Conservation (phyloP, 495 filamentous ascomycete genomes). For the Daldinia concentrica region DNA sequence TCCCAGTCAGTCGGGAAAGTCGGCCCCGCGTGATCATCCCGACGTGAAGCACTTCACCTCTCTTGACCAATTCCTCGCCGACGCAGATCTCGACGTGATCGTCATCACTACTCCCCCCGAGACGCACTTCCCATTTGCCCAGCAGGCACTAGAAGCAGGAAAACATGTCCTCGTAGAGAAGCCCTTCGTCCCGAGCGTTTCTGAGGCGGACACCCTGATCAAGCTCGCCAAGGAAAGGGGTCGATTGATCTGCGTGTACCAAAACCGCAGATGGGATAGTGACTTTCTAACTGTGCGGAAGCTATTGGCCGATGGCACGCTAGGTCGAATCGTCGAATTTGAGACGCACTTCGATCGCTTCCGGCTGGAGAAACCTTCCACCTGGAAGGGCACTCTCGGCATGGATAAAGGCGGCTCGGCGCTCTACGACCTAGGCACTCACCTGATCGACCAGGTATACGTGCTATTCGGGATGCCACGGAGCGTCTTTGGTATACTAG, state of each 20-base stretch:
- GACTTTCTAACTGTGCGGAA: constrained; percentile 82
- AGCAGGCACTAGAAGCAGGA: constrained; percentile 72
- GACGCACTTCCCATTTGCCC: constrained; percentile 73
- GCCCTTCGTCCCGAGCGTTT: constrained; percentile 78
- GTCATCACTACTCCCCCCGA: constrained; percentile 80
- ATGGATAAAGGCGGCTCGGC: constrained; percentile 72
- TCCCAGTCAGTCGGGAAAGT: constrained; percentile 51
- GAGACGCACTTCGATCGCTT: constrained; percentile 89
- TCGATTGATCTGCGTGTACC: constrained; percentile 79
- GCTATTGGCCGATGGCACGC: constrained; percentile 61
- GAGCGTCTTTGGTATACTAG: constrained; percentile 72
- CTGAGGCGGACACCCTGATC: constrained; percentile 76
- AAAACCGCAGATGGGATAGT: constrained; percentile 87
- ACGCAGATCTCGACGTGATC: constrained; percentile 73
- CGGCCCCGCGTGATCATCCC: constrained; percentile 76
- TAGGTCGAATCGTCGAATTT: constrained; percentile 80
- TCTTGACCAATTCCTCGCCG: constrained; percentile 69
- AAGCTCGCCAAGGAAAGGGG: constrained; percentile 68
- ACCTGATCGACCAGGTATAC: constrained; percentile 84
- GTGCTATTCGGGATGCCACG: constrained; percentile 80
- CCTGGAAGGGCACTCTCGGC: constrained; percentile 74
- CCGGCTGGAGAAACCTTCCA: constrained; percentile 64
- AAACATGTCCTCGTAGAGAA: constrained; percentile 93
- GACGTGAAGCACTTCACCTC: constrained; percentile 69
- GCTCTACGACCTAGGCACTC: constrained; percentile 85